Evolutionary conservation across 176 grass and related monocot genomes (phyloP), one percentile per base, ranked within the genome.

Genomic region (Juncus effusus): DNA sequence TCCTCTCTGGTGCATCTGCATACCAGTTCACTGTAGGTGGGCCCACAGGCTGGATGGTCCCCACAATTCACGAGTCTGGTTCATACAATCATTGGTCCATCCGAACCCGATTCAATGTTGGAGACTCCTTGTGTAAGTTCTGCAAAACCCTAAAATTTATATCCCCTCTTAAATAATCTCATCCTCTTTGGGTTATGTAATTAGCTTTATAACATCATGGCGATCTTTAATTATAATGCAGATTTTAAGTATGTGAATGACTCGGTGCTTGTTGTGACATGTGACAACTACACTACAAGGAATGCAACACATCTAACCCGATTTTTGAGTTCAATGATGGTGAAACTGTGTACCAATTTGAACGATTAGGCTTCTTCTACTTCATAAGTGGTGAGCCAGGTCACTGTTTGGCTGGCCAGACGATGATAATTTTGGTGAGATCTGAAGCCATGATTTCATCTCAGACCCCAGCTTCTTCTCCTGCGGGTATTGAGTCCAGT

Each of bases 191-290:
- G 19, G 19, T 28, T 28, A 28, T 28, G 19, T 28, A 28, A 28
- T 28, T 28, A 28, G 19, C 19, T 28, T 47, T 47, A 6, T 47
- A 47, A 47, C 44, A 47, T 47, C 19, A 28, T 28, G 19, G 19
- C 19, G 19, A 28, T 1, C 19, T 28, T 28, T 47, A 47, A 47
- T 47, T 5, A 47, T 47, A 47, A 59, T 61, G 13, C 12, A 81
- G 79, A 76, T 81, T 81, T 81, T 63, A 61, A 76, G 64, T 75
- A 81, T 16, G 11, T 38, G 44, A 69, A 54, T 16, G 79, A 81
- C 50, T 76, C 72, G 12, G 72, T 81, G 63, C 57, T 76, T n/a
- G 45, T 76, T n/a, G 79, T 81, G 10, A 74, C 67, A 45, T 37
- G 16, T 9, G 12, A 63, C 10, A 38, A 51, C 10, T 47, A 76